Base-by-base conservation (phyloP, 73 alveolate genomes). In the Tetrahymena borealis region DNA sequence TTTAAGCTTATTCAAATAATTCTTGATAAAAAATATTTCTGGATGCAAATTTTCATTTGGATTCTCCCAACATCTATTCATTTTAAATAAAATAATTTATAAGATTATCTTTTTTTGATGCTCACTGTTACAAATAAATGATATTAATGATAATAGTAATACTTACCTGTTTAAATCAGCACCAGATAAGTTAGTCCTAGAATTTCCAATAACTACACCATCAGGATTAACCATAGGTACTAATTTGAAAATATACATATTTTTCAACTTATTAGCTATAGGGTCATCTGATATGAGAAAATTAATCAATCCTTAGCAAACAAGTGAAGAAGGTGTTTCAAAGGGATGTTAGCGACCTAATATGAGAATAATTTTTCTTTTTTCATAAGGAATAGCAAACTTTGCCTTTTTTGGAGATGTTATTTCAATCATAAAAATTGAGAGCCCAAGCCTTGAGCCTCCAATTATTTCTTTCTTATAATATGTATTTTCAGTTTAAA, bases 201-300 rank as follows among this genome's bases (percentile, higher is more conserved):
- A 98, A 94, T 98, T 98, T 3, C 99, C 99, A 5, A 98, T 95
- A 40, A 98, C 93, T 6, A 98, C 99, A 2, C 99, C 99, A 95
- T 98, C 99, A 16, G 99, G 99, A 94, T 98, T 98, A 79, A 97
- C 94, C 99, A 98, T 98, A 39, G 99, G 99, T 9, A 93, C 94
- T 24, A 97, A 96, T 85, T 96, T 94, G 20, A 92, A 94, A 60
- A 60, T 60, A 60, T 24, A 60, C 85, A 60, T 60, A 20, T 18
- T n/a, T 60, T 60, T 60, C 4, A 60, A 35, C 85, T 60, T 32
- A 9, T 16, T n/a, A 5, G 85, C 85, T 24, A 60, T 28, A 60
- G 85, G 85, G 9, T 15, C 31, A 60, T 60, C 85, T 60, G 85
- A 60, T 24, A 60, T 0, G 0, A 60, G 35, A 60, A 60, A 60